Evolutionary conservation across 257 asterid genomes (phyloP), one percentile per base, ranked within the genome.

Genomic region (Catharanthus roseus): DNA sequence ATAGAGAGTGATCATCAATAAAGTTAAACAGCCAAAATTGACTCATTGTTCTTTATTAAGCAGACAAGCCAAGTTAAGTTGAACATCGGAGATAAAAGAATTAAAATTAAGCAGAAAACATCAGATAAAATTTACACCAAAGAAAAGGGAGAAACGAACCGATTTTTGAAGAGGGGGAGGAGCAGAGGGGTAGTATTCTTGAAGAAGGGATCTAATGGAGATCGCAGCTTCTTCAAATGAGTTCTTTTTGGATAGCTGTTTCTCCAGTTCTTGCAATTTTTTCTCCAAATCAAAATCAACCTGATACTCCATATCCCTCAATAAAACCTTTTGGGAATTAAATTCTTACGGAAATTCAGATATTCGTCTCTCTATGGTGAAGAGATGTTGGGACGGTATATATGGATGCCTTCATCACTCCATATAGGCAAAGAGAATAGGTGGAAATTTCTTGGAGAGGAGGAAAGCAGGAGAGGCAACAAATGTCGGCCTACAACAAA

Each of bases 221-320:
- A 83, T 77, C 39, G 91, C 88, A 10, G 97, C 86, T 73, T 82
- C 96, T 85, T 93, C 99, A 45, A 93, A 93, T 78, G 78, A 67
- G 71, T 86, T 86, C 76, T 89, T 93, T 86, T 91, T 91, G 41
- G 79, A 86, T 15, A 93, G 86, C 77, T 85, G 91, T 70, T 85
- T 91, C 86, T 93, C 96, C 76, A 91, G 84, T 73, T 88, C 90
- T 51, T 82, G 87, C 71, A 93, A 82, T 74, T 77, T 82, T 81
- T 74, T 84, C 79, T 83, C 86, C 23, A 93, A 73, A 77, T 68
- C 81, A 10, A 41, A 23, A 55, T 47, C 76, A 49, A 44, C 26
- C 58, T 53, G 55, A 72, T 26, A 26, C 75, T 86, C 86, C 91
- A 87, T 86, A 16, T 54, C 26, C 4, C 50, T 44, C 31, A 31